Evolutionary conservation across 2,329 filamentous ascomycete genomes (phyloP).

Genomic region (Trichoderma guizhouense): DNA sequence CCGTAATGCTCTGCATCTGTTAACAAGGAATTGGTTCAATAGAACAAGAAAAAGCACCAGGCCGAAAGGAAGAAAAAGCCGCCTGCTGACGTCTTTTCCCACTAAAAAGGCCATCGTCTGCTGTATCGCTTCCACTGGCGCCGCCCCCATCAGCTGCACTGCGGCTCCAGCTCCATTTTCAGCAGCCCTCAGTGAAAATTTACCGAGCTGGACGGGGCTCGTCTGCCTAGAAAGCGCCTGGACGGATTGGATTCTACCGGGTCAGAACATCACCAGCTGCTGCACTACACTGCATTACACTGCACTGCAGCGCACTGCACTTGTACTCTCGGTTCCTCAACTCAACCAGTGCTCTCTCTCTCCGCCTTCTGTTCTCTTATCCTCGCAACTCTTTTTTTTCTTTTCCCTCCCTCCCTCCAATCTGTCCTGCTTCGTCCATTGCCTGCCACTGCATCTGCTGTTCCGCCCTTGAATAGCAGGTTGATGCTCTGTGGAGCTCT

Average conservation of each 20-base stretch:
- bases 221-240: constrained; percentile 8
- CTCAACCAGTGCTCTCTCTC: not conserved
- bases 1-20: not conserved
- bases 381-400: not conserved
- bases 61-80: not conserved
- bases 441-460: not conserved
- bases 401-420: not conserved
- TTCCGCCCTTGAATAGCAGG: constrained; percentile 12
- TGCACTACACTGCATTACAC: not conserved
- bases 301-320: not conserved
- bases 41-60: not conserved
- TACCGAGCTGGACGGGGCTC: not conserved
- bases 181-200: not conserved
- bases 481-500: constrained; percentile 8
- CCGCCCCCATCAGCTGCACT: not conserved
- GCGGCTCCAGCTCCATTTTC: not conserved
- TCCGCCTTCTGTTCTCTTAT: not conserved
- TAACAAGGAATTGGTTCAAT: not conserved
- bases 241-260: not conserved
- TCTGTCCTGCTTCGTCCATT: not conserved
- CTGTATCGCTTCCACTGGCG: not conserved
- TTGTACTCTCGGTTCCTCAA: not conserved
- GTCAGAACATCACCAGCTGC: not conserved
- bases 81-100: not conserved
- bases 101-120: not conserved